Evolutionary conservation across 2,329 filamentous ascomycete genomes (phyloP).

Genomic region (Alternaria incomplexa): DNA sequence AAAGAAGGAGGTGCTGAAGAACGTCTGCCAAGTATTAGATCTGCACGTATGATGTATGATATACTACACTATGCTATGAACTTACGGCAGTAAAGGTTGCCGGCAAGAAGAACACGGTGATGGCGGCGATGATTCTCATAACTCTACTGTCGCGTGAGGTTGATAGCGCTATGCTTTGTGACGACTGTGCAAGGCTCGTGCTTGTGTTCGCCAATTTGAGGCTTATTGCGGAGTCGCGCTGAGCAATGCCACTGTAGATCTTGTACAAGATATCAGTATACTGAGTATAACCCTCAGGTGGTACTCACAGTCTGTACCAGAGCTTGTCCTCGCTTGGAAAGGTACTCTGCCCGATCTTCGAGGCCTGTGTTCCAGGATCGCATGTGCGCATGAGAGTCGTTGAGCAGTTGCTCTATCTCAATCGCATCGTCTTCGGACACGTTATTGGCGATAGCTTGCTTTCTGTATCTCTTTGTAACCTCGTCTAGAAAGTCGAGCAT

Average conservation of each 20-base stretch:
- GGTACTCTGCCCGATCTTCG: constrained; percentile 21
- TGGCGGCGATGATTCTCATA: constrained; percentile 30
- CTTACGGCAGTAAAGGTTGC: constrained; percentile 32
- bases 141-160: constrained; percentile 24
- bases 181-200: constrained; percentile 19
- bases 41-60: no score
- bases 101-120: constrained; percentile 35
- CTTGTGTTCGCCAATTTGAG: not conserved
- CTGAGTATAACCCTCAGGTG: no score
- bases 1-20: constrained; percentile 31
- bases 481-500: constrained; percentile 19
- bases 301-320: constrained; percentile 20
- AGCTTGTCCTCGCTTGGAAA: constrained; percentile 19
- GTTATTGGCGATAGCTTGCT: no score
- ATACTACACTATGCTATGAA: not conserved
- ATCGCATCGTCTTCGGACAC: not conserved
- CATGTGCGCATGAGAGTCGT: constrained; percentile 11
- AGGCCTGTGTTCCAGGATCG: constrained; percentile 15
- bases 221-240: constrained; percentile 23
- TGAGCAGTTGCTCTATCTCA: constrained; percentile 1
- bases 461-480: not conserved
- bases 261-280: no score
- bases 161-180: constrained; percentile 15
- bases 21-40: constrained; percentile 7
- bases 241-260: constrained; percentile 26